Conservation (phyloP, 2,329 filamentous ascomycete genomes). For the Phialocephala sp. region DNA sequence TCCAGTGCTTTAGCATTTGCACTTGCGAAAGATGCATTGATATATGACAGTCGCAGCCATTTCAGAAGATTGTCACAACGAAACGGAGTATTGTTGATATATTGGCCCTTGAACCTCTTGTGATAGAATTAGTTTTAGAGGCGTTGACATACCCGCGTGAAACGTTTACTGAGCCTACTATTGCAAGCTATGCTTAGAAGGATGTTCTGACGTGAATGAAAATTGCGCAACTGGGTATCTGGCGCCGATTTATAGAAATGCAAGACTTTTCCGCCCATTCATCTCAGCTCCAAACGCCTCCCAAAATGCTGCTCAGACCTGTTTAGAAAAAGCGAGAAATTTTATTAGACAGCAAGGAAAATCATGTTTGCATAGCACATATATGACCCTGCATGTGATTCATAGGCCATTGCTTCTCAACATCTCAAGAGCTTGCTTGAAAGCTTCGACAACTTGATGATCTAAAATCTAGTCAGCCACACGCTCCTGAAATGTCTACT, state of each 20-base stretch:
- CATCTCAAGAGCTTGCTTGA: conserved; percentile 62
- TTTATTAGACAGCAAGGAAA: not conserved
- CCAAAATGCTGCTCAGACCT: conserved; percentile 7
- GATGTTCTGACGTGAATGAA: not conserved
- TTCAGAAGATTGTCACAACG: conserved; percentile 12
- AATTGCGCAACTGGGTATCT: conserved; percentile 18
- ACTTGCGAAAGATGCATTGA: conserved; percentile 55
- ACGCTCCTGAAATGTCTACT: not conserved
- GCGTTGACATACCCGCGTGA: conserved; percentile 7
- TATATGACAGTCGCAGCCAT: conserved; percentile 51
- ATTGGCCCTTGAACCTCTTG: conserved; percentile 3
- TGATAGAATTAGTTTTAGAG: not conserved
- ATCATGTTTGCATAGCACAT: not conserved
- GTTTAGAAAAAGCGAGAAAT: not conserved
- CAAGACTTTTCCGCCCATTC: not conserved
- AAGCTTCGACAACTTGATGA: conserved; percentile 64
- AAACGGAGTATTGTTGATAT: conserved; percentile 12
- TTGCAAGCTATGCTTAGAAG: conserved; percentile 14
- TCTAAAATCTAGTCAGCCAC: conserved; percentile 45
- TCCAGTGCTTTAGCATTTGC: conserved; percentile 53
- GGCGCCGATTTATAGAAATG: not conserved
- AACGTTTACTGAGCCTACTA: conserved; percentile 15
- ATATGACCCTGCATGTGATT: not conserved
- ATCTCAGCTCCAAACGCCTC: not conserved
- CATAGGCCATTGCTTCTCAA: conserved; percentile 14